These are phyloP conservation scores for Sclerotinia spermophila DNA, from an alignment of 2,329 filamentous ascomycete species.

Conservation along the genomic window DNA sequence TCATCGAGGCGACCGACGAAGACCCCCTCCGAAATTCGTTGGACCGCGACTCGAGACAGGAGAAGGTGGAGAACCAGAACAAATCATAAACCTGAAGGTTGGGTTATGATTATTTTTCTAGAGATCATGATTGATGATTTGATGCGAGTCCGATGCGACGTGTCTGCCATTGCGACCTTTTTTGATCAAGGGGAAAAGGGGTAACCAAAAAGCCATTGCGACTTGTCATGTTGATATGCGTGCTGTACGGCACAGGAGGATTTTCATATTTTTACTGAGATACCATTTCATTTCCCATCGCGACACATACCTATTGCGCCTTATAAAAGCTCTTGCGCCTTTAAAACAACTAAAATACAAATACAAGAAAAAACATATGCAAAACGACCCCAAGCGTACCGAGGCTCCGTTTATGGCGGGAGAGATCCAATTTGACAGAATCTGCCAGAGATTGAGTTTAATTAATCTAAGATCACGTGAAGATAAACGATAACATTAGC, in stretches of 20 bases:
- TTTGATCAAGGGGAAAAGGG: not conserved
- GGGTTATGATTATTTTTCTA: conserved; percentile 11
- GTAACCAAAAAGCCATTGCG: not conserved
- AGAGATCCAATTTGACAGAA: not conserved
- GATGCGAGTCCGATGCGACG: conserved; percentile 11
- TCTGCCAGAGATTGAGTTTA: not conserved
- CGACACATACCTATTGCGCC: conserved; percentile 5
- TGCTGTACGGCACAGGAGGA: conserved; percentile 2
- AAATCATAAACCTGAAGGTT: conserved; percentile 17
- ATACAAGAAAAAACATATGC: conserved; percentile 1
- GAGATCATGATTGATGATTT: conserved; percentile 17
- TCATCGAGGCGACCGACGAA: conserved; percentile 30
- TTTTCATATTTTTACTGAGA: not conserved
- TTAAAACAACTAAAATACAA: not conserved
- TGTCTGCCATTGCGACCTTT: conserved; percentile 11
- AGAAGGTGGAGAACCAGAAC: conserved; percentile 10
- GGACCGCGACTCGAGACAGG: conserved; percentile 14
- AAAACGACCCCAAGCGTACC: not conserved
- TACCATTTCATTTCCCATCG: conserved; percentile 15
- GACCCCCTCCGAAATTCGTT: conserved; percentile 18
- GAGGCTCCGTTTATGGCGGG: not conserved
- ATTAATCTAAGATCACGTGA: not conserved
- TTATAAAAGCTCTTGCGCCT: not conserved
- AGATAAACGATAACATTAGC: not conserved
- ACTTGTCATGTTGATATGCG: conserved; percentile 8